phyloP scores from a whole-genome alignment of 345 rosid species.

The Eucalyptus globulus region DNA sequence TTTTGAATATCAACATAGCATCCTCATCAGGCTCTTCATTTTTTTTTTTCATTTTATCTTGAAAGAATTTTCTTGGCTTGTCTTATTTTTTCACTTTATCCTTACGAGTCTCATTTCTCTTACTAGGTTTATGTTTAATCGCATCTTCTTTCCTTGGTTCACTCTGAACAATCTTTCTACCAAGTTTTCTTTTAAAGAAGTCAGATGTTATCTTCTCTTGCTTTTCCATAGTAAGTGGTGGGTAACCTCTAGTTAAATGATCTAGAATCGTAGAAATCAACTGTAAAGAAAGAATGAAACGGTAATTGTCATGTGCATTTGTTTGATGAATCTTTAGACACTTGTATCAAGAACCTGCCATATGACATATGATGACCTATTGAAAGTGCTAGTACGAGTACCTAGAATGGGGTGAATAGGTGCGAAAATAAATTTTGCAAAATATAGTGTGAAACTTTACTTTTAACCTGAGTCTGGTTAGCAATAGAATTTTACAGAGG shows the following conservation, averaged over 20 bases:
- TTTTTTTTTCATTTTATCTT: neutral
- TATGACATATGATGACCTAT: constrained; percentile 12
- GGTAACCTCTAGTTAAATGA: constrained; percentile 57
- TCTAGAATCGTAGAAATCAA: constrained; percentile 54
- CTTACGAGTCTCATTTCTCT: neutral
- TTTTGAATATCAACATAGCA: constrained; percentile 46
- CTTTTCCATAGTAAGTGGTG: constrained; percentile 75
- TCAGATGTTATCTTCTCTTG: constrained; percentile 61
- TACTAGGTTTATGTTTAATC: neutral
- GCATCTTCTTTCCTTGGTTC: too few species aligned
- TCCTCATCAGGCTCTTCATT: constrained; percentile 41
- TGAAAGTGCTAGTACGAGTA: too few species aligned
- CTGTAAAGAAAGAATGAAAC: constrained; percentile 9
- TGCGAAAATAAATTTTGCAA: too few species aligned
- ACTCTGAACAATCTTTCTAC: too few species aligned
- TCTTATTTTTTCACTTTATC: neutral
- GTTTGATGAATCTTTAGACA: neutral
- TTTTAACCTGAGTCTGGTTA: too few species aligned
- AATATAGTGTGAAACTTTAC: too few species aligned
- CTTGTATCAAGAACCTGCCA: neutral
- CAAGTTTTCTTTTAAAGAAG: constrained; percentile 44
- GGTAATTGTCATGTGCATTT: neutral
- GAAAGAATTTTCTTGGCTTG: constrained; percentile 16
- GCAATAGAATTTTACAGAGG: too few species aligned
- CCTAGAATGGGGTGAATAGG: too few species aligned